Percentiles rank a stretch among this genome's conserved stretches.
Conservation (phyloP, 768 basidiomycete species). For the Lentinula raphanica region DNA sequence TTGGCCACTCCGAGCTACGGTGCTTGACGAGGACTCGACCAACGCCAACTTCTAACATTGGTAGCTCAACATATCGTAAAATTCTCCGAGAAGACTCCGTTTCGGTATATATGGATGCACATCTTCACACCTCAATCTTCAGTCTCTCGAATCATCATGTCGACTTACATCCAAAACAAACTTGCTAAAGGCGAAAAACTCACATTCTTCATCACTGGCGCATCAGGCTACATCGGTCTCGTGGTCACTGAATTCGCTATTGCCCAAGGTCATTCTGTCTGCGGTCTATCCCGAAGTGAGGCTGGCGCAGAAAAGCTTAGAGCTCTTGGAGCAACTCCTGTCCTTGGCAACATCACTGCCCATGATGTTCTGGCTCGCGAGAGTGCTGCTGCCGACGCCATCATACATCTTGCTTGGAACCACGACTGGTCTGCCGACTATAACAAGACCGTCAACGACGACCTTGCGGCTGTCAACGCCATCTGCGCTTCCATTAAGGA, state of each 20-base stretch:
- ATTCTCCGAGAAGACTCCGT: neutral
- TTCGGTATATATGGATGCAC: neutral
- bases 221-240: neutral
- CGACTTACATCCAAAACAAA: neutral
- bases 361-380: neutral
- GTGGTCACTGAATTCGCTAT: neutral
- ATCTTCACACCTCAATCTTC: conserved; percentile 3
- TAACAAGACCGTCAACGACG: neutral
- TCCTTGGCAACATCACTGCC: neutral
- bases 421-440: neutral
- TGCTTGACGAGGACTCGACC: no score
- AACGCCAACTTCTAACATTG: no score
- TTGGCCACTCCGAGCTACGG: no score
- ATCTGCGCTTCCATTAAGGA: neutral
- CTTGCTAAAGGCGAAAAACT: neutral
- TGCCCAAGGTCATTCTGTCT: neutral
- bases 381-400: neutral
- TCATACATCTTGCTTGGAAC: neutral
- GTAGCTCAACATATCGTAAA: no score
- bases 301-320: neutral
- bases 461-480: neutral
- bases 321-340: neutral
- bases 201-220: neutral
- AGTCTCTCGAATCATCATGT: neutral
- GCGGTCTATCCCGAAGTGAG: neutral